A percentile compares a stretch with the other conserved stretches of the same genome.
Evolutionary conservation across 2,329 filamentous ascomycete species (phyloP).

Genomic region (Botrytis paeoniae): DNA sequence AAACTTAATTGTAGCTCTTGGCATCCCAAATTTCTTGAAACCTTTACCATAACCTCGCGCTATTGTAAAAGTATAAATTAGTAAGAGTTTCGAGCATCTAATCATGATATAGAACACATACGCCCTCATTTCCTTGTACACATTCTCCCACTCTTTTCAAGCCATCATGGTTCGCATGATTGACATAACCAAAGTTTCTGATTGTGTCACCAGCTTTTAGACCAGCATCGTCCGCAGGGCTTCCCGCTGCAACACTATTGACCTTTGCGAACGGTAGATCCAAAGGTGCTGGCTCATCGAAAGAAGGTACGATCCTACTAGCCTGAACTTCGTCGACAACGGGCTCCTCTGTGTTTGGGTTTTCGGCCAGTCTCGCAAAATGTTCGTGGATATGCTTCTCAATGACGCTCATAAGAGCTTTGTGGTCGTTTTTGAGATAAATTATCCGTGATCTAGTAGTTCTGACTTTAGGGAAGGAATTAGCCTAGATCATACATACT

Average conservation of each 20-base stretch:
- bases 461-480: constrained; percentile 59
- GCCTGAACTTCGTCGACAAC: constrained; percentile 27
- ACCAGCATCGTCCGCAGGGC: constrained; percentile 81
- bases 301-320: constrained; percentile 38
- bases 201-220: constrained; percentile 78
- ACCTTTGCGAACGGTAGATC: constrained; percentile 81
- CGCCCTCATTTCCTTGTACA: constrained; percentile 85
- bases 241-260: constrained; percentile 73
- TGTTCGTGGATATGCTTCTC: constrained; percentile 86
- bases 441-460: constrained; percentile 92
- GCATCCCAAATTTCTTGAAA: constrained; percentile 46
- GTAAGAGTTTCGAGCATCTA: neutral
- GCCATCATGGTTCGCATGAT: constrained; percentile 80
- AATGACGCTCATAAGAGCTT: constrained; percentile 76
- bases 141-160: constrained; percentile 83
- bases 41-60: constrained; percentile 68
- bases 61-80: constrained; percentile 39
- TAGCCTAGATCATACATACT: neutral
- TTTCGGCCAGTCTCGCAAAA: constrained; percentile 66
- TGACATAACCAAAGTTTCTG: constrained; percentile 79
- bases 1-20: constrained; percentile 68
- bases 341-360: constrained; percentile 35
- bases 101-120: constrained; percentile 47
- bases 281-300: constrained; percentile 39
- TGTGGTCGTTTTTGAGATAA: constrained; percentile 87